Percentiles rank a stretch among this genome's conserved stretches.
These are phyloP conservation scores for Calonectria pteridis DNA, from an alignment of 2,329 filamentous ascomycete genomes.

Conservation along the genomic window DNA sequence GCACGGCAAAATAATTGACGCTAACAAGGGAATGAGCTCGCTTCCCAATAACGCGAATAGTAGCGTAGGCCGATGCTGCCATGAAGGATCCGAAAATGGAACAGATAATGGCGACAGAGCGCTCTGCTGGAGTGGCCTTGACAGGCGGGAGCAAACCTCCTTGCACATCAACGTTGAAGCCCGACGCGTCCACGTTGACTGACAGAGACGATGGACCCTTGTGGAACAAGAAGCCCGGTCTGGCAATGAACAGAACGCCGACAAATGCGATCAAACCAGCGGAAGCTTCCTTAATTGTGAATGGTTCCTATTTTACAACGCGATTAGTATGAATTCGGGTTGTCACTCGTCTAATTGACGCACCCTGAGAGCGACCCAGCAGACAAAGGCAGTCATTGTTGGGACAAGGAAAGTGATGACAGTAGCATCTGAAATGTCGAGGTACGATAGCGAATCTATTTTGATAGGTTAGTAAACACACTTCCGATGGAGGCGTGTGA, in stretches of 20 bases:
- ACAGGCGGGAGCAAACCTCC: slow-evolving; percentile 47
- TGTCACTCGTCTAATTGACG: neutral
- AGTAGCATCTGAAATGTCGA: slow-evolving; percentile 82
- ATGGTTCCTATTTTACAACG: slow-evolving; percentile 72
- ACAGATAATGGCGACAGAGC: slow-evolving; percentile 73
- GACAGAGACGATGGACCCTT: slow-evolving; percentile 10
- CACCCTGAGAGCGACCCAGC: slow-evolving; percentile 64
- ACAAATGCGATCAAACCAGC: slow-evolving; percentile 77
- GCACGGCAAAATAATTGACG: slow-evolving; percentile 81
- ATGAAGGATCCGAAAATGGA: slow-evolving; percentile 78
- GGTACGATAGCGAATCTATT: slow-evolving; percentile 68
- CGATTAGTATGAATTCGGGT: too few species aligned
- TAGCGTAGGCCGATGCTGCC: slow-evolving; percentile 76
- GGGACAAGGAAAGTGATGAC: slow-evolving; percentile 85
- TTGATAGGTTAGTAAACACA: neutral
- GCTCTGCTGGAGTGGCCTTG: slow-evolving; percentile 67
- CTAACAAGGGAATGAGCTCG: slow-evolving; percentile 81
- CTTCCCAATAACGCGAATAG: slow-evolving; percentile 80
- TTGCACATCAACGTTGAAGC: slow-evolving; percentile 17
- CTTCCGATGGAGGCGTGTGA: rapidly evolving
- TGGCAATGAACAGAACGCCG: slow-evolving; percentile 82
- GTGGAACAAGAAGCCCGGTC: slow-evolving; percentile 71
- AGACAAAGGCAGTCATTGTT: slow-evolving; percentile 74
- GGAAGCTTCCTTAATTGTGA: slow-evolving; percentile 77
- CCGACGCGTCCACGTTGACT: neutral